A percentile compares a stretch with the other conserved stretches of the same genome.
phyloP scores from a whole-genome alignment of 1,284 basidiomycete species.

The Abortiporus biennis region DNA sequence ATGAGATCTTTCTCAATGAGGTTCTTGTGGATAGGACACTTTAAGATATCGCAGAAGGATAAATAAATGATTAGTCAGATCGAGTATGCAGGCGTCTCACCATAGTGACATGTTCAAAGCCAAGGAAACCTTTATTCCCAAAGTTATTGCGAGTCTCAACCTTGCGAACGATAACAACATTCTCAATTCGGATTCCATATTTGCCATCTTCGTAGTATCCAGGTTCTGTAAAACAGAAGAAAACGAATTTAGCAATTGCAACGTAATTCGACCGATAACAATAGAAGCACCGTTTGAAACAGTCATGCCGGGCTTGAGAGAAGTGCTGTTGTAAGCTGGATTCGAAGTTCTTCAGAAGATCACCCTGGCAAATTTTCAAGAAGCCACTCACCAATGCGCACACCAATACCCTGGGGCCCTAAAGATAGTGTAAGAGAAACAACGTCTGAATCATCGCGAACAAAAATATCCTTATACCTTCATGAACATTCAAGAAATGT shows the following conservation, averaged over 20 bases:
- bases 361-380: no score
- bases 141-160: slow-evolving; percentile 80
- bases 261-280: background rate
- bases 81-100: slow-evolving; percentile 25
- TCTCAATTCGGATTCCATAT: slow-evolving; percentile 94
- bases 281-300: slow-evolving; percentile 66
- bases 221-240: slow-evolving; percentile 50
- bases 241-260: no score
- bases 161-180: slow-evolving; percentile 72
- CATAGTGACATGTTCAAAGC: slow-evolving; percentile 85
- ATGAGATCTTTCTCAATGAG: slow-evolving; percentile 71
- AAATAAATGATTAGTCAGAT: background rate
- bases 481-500: slow-evolving; percentile 90
- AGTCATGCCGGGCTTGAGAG: slow-evolving; percentile 82
- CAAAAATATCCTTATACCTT: slow-evolving; percentile 37
- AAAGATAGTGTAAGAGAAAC: background rate
- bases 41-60: slow-evolving; percentile 16
- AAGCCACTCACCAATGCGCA: slow-evolving; percentile 64
- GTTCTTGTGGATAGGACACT: slow-evolving; percentile 87
- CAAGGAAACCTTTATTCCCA: slow-evolving; percentile 76
- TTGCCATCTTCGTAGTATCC: slow-evolving; percentile 92
- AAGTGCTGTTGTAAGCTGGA: slow-evolving; percentile 57
- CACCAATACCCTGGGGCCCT: slow-evolving; percentile 84
- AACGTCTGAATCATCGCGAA: background rate
- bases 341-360: no score